Conservation (phyloP, 371 early-diverging fungal species). For the Rhizopus microsporus region DNA sequence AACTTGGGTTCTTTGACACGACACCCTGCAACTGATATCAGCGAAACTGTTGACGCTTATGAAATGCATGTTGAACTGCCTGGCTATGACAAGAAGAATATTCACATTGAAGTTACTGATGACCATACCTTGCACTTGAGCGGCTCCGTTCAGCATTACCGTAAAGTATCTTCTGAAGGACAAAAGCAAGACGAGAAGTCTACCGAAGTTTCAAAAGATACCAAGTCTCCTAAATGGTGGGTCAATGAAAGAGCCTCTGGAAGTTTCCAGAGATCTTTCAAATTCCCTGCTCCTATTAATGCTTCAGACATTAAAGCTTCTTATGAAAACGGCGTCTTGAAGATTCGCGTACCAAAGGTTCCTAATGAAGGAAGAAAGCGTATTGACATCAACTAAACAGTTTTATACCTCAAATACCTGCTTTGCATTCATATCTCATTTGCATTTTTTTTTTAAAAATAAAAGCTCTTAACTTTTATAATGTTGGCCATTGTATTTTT, state of each 20-base stretch:
- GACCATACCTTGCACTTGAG: slow-evolving; percentile 22
- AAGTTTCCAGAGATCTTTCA: slow-evolving; percentile 33
- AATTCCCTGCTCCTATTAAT: slow-evolving; percentile 35
- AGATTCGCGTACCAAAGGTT: slow-evolving; percentile 36
- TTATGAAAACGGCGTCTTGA: slow-evolving; percentile 38
- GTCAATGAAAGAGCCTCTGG: slow-evolving; percentile 40
- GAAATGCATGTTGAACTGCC: slow-evolving; percentile 34
- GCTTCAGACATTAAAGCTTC: slow-evolving; percentile 38
- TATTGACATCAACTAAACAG: not conserved
- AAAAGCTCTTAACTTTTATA: too few species aligned
- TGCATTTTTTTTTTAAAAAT: too few species aligned
- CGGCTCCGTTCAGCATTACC: slow-evolving; percentile 15
- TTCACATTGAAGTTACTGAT: slow-evolving; percentile 27
- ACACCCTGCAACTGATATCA: slow-evolving; percentile 27
- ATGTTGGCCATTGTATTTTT: too few species aligned
- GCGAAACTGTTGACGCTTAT: slow-evolving; percentile 27
- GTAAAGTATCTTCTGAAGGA: not conserved
- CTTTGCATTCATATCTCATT: too few species aligned
- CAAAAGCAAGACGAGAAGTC: not conserved
- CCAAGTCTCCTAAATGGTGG: slow-evolving; percentile 33
- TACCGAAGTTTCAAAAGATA: not conserved
- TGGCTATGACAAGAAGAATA: slow-evolving; percentile 29
- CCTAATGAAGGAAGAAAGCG: not conserved
- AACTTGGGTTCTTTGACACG: slow-evolving; percentile 5
- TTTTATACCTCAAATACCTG: not conserved